A percentile compares a stretch with the other conserved stretches of the same genome.
phyloP scores from a whole-genome alignment of 1,139 yeast genomes.

The Schizosaccharomyces versatilis region DNA sequence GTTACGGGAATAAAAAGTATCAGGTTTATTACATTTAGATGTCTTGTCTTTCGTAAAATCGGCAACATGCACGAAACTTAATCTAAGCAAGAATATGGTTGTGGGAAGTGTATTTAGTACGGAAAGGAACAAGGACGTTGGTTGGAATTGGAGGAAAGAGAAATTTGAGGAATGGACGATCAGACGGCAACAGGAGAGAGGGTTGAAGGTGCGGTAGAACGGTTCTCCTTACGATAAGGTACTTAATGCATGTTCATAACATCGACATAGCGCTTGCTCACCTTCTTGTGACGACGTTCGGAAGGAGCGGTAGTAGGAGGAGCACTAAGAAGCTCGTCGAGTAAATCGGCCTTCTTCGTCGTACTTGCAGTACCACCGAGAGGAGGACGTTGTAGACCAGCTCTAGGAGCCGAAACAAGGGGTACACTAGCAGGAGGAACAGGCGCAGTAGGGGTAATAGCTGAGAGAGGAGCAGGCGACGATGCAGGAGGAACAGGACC shows the following conservation, averaged over 20 bases:
- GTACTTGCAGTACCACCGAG: not conserved
- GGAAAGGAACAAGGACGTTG: no score
- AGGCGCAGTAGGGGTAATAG: not conserved
- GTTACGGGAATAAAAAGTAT: no score
- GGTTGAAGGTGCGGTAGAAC: no score
- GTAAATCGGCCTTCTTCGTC: not conserved
- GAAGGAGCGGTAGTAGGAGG: slow-evolving; percentile 2
- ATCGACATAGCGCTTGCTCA: slow-evolving; percentile 2
- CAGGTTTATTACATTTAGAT: no score
- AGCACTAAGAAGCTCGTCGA: not conserved
- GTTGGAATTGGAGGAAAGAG: no score
- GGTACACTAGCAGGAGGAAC: not conserved
- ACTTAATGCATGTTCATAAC: not conserved
- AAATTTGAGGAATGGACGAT: no score
- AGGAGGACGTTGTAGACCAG: not conserved
- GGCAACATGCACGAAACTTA: no score
- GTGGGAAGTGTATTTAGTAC: no score
- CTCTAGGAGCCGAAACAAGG: not conserved
- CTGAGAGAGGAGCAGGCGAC: not conserved
- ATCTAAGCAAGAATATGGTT: no score
- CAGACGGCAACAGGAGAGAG: no score
- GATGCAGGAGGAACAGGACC: not conserved
- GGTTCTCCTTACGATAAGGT: not conserved
- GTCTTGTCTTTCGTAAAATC: no score
- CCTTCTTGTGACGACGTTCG: not conserved